A percentile compares a stretch with the other conserved stretches of the same genome.
Evolutionary conservation across 1,284 basidiomycete species (phyloP).

Genomic region (Fomes fomentarius): DNA sequence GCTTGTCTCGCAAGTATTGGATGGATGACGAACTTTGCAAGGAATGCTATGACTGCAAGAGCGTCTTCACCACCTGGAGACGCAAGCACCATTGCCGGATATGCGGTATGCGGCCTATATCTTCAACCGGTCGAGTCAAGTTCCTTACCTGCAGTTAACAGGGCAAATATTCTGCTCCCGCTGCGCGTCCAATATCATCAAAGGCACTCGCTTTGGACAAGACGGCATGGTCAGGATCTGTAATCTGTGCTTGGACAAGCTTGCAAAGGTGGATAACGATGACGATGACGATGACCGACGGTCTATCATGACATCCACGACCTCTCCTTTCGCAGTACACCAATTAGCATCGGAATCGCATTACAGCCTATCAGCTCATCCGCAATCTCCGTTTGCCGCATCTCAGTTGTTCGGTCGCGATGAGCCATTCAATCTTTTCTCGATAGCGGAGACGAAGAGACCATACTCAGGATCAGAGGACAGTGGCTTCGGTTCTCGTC

Average conservation of each 20-base stretch:
- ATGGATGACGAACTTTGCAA: slow-evolving; percentile 97
- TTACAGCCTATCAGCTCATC: slow-evolving; percentile 53
- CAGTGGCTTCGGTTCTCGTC: slow-evolving; percentile 52
- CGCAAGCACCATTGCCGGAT: slow-evolving; percentile 95
- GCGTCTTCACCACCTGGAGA: slow-evolving; percentile 89
- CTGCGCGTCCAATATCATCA: slow-evolving; percentile 97
- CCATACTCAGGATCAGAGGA: slow-evolving; percentile 57
- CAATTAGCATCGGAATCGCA: slow-evolving; percentile 59
- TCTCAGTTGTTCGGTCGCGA: slow-evolving; percentile 82
- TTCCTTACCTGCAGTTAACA: slow-evolving; percentile 34
- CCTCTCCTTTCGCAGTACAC: slow-evolving; percentile 61
- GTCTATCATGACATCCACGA: slow-evolving; percentile 70
- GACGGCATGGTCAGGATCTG: slow-evolving; percentile 93
- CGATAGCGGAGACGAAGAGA: slow-evolving; percentile 73
- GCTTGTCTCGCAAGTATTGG: slow-evolving; percentile 89
- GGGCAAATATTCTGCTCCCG: slow-evolving; percentile 92
- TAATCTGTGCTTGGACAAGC: slow-evolving; percentile 91
- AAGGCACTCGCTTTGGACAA: slow-evolving; percentile 91
- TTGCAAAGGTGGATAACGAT: slow-evolving; percentile 78
- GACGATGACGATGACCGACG: slow-evolving; percentile 79
- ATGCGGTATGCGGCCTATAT: slow-evolving; percentile 63
- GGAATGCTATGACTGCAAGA: slow-evolving; percentile 94
- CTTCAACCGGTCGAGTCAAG: slow-evolving; percentile 1
- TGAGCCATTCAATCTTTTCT: slow-evolving; percentile 78
- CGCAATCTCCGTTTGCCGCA: slow-evolving; percentile 87